Evolutionary conservation across 2,329 filamentous ascomycete species (phyloP).

Genomic region (Calonectria multiphialidica): DNA sequence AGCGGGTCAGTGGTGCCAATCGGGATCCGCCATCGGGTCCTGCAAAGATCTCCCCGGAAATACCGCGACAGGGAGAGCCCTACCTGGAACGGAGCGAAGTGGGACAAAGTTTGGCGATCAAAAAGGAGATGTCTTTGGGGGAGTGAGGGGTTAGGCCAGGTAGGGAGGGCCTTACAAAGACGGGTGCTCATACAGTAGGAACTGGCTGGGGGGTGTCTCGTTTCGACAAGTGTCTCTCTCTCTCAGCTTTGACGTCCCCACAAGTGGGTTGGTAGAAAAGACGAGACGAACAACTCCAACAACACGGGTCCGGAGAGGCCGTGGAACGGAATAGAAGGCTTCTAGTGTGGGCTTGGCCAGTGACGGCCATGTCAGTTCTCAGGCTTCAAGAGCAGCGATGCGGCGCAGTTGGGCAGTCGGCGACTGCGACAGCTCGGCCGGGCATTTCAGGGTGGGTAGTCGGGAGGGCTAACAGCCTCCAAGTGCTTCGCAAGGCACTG

Average conservation of each 20-base stretch:
- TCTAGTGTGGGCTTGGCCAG: conserved; percentile 29
- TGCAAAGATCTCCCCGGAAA: conserved; percentile 37
- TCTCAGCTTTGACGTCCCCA: neutral
- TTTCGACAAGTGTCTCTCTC: neutral
- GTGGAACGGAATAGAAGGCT: conserved; percentile 18
- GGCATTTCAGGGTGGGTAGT: conserved; percentile 34
- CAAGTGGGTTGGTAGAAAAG: neutral
- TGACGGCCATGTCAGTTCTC: conserved; percentile 7
- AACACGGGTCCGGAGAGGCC: conserved; percentile 29
- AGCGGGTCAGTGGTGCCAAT: conserved; percentile 24
- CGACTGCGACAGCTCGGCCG: conserved; percentile 15
- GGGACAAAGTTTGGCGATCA: conserved; percentile 14
- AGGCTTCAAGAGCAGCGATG: neutral
- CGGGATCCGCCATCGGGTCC: conserved; percentile 23
- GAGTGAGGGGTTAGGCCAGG: neutral
- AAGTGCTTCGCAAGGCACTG: conserved; percentile 8
- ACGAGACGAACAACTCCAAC: conserved; percentile 7
- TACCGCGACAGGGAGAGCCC: conserved; percentile 41
- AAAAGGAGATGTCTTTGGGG: neutral
- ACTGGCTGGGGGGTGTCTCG: neutral
- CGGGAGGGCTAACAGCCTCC: neutral
- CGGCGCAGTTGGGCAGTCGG: neutral
- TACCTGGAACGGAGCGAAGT: conserved; percentile 11
- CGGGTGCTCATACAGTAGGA: neutral
- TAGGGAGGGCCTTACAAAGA: neutral